phyloP scores from a whole-genome alignment of 2,329 filamentous ascomycete species.

The Thelonectria blattea region DNA sequence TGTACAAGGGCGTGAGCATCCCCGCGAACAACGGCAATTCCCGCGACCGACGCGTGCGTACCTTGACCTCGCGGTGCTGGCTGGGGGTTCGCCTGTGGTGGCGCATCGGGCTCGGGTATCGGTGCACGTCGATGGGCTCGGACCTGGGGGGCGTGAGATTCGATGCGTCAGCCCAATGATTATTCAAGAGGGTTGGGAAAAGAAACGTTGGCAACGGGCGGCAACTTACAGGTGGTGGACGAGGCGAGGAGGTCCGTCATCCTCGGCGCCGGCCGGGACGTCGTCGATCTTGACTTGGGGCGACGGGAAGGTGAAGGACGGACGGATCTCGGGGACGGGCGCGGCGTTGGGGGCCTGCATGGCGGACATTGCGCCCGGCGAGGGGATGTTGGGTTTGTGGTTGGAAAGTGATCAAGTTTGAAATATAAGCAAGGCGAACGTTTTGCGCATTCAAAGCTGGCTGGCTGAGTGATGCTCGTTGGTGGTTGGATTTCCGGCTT shows the following conservation, averaged over 20 bases:
- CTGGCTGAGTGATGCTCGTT: too few species aligned
- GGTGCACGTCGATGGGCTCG: slow-evolving; percentile 47
- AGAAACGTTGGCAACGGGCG: not conserved
- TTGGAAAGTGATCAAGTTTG: not conserved
- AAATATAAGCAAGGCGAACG: not conserved
- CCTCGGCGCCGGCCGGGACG: slow-evolving; percentile 33
- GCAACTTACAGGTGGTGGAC: slow-evolving; percentile 51
- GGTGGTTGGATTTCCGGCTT: not conserved
- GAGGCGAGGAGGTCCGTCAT: slow-evolving; percentile 41
- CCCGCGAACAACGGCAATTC: not conserved
- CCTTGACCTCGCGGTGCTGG: slow-evolving; percentile 64
- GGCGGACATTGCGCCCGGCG: slow-evolving; percentile 7
- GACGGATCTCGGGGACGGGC: slow-evolving; percentile 26
- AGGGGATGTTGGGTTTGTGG: not conserved
- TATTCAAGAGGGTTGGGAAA: not conserved
- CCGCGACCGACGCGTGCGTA: too few species aligned
- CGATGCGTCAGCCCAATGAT: slow-evolving; percentile 12
- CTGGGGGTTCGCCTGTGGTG: slow-evolving; percentile 65
- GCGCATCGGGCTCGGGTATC: slow-evolving; percentile 60
- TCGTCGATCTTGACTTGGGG: slow-evolving; percentile 42
- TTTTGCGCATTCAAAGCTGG: not conserved
- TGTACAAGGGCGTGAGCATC: slow-evolving; percentile 44
- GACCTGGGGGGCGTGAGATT: slow-evolving; percentile 46
- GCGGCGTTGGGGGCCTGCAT: slow-evolving; percentile 34
- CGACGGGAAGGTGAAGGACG: slow-evolving; percentile 37